Evolutionary conservation across 495 filamentous ascomycete species (phyloP).

Genomic region (Aspergillus sclerotiicarbonarius): DNA sequence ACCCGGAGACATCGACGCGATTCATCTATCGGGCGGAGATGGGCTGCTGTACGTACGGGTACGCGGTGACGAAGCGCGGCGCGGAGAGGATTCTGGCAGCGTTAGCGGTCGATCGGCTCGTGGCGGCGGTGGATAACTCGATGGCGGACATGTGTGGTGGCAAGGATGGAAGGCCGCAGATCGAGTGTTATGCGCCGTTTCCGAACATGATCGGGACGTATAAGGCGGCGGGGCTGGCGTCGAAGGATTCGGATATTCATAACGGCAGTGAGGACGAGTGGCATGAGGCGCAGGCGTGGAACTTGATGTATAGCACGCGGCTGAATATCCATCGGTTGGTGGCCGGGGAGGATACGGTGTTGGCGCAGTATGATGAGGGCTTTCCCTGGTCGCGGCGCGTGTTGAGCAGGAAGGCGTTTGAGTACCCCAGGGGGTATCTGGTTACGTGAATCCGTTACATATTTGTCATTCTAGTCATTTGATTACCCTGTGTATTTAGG

Average conservation of each 20-base stretch:
- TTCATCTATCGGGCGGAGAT: slow-evolving; percentile 26
- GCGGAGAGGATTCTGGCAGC: slow-evolving; percentile 50
- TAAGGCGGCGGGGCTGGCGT: slow-evolving; percentile 18
- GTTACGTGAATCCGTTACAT: slow-evolving; percentile 7
- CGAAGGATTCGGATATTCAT: slow-evolving; percentile 27
- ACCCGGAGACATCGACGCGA: slow-evolving; percentile 31
- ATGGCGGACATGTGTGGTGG: slow-evolving; percentile 30
- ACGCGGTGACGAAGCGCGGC: slow-evolving; percentile 53
- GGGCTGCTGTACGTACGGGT: slow-evolving; percentile 35
- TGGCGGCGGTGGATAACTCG: slow-evolving; percentile 26
- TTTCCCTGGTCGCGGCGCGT: slow-evolving; percentile 23
- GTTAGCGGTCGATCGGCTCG: slow-evolving; percentile 27
- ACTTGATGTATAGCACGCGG: slow-evolving; percentile 30
- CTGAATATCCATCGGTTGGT: slow-evolving; percentile 29
- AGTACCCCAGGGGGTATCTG: slow-evolving; percentile 26
- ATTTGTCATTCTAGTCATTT: background rate
- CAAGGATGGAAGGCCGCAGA: slow-evolving; percentile 15
- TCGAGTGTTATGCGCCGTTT: slow-evolving; percentile 30
- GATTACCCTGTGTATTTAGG: background rate
- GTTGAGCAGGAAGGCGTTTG: slow-evolving; percentile 20
- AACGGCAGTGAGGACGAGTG: slow-evolving; percentile 9
- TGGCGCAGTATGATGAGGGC: slow-evolving; percentile 24
- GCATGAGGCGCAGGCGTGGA: slow-evolving; percentile 21
- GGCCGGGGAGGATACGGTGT: slow-evolving; percentile 21
- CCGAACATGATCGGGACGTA: slow-evolving; percentile 30